phyloP scores from a whole-genome alignment of 2,329 filamentous ascomycete species.

The Neopestalotiopsis clavispora region DNA sequence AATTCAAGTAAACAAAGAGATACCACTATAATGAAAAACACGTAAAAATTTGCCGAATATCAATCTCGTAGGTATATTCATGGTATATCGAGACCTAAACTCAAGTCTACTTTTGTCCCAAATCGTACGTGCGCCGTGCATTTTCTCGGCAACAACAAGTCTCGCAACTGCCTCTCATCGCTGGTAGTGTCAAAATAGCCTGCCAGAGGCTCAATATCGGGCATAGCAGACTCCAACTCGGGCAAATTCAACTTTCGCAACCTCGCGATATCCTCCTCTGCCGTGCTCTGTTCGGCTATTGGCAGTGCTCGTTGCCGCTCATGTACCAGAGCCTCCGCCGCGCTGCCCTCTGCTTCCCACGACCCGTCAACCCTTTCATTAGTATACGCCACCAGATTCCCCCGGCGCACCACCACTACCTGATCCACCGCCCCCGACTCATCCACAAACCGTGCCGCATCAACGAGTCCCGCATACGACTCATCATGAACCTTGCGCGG shows the following conservation, averaged over 20 bases:
- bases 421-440: constrained; percentile 34
- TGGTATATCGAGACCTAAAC: background rate
- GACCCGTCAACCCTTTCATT: constrained; percentile 22
- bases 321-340: background rate
- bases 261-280: background rate
- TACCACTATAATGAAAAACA: background rate
- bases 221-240: background rate
- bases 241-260: background rate
- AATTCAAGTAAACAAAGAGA: constrained; percentile 2
- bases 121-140: background rate
- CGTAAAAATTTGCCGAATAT: background rate
- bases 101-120: background rate
- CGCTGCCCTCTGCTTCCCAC: constrained; percentile 6
- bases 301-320: constrained; percentile 9
- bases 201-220: background rate
- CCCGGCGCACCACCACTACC: constrained; percentile 45
- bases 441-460: constrained; percentile 44
- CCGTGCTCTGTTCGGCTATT: background rate
- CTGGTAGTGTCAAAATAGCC: background rate
- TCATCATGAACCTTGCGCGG: constrained; percentile 51
- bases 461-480: constrained; percentile 44
- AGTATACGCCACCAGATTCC: constrained; percentile 39
- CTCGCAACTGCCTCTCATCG: background rate
- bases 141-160: constrained; percentile 1
- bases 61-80: background rate